Conservation (phyloP, 768 basidiomycete genomes). For the Suillus paluster region DNA sequence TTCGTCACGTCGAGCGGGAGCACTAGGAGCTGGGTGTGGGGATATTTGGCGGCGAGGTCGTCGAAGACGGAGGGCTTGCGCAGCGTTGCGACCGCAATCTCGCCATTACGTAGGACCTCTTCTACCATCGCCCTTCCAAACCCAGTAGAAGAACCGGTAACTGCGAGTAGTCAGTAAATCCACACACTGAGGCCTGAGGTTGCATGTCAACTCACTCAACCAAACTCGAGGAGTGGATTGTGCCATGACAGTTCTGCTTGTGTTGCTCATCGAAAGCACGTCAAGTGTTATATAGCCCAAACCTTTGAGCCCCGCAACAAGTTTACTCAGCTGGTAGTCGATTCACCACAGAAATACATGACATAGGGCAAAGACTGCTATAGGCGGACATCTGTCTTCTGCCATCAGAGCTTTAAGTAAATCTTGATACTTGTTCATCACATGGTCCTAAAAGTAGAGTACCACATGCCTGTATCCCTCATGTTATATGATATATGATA, state of each 20-base stretch:
- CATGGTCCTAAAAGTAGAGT: no score
- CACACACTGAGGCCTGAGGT: neutral
- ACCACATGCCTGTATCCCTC: no score
- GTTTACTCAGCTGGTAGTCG: no score
- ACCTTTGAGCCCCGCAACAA: neutral
- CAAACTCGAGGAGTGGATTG: no score
- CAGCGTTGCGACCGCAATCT: conserved; percentile 46
- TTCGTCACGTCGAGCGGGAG: conserved; percentile 43
- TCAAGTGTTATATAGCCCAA: neutral
- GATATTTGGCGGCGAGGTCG: conserved; percentile 27
- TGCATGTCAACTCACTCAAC: neutral
- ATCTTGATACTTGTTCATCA: no score
- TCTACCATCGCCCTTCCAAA: conserved; percentile 41
- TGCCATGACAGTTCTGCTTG: neutral
- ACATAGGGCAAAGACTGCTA: no score
- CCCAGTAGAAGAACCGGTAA: conserved; percentile 45
- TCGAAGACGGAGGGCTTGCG: conserved; percentile 39
- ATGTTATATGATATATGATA: no score
- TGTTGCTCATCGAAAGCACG: neutral
- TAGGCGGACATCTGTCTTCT: no score
- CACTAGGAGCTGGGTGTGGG: conserved; percentile 33
- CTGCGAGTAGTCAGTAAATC: conserved; percentile 22
- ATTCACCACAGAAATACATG: no score
- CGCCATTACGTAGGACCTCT: conserved; percentile 36
- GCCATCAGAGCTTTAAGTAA: no score